Evolutionary conservation across 2,329 filamentous ascomycete genomes (phyloP).

Genomic region (Ceratocystis harringtonii): DNA sequence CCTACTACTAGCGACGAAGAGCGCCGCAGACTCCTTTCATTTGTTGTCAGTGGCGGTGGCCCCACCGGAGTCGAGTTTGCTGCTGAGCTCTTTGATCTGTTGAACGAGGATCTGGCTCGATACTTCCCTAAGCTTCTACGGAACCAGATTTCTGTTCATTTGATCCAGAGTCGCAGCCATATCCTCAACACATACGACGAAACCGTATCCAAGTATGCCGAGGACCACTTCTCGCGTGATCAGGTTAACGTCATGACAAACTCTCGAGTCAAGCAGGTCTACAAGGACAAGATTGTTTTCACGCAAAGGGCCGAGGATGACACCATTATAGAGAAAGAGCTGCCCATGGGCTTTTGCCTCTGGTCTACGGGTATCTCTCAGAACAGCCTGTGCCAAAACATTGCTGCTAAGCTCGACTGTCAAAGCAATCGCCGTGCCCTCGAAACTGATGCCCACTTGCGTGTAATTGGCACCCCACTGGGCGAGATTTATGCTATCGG

Average conservation of each 20-base stretch:
- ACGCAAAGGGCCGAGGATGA: constrained; percentile 65
- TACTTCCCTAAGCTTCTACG: constrained; percentile 81
- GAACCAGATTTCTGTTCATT: constrained; percentile 93
- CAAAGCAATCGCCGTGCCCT: constrained; percentile 86
- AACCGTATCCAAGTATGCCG: constrained; percentile 78
- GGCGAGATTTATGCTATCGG: constrained; percentile 95
- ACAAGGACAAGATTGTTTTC: constrained; percentile 71
- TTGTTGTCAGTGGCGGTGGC: constrained; percentile 89
- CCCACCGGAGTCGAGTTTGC: constrained; percentile 97
- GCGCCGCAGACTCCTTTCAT: constrained; percentile 72
- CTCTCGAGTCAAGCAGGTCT: constrained; percentile 80
- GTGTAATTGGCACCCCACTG: constrained; percentile 72
- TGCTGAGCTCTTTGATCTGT: constrained; percentile 84
- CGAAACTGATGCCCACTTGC: constrained; percentile 86
- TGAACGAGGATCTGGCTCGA: constrained; percentile 80
- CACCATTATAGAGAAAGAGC: constrained; percentile 67
- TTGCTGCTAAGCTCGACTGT: constrained; percentile 59
- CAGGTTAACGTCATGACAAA: constrained; percentile 86
- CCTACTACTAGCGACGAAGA: constrained; percentile 85
- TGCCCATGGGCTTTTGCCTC: constrained; percentile 89
- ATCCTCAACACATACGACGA: constrained; percentile 98
- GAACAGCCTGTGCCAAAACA: constrained; percentile 59
- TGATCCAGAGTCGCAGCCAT: constrained; percentile 87
- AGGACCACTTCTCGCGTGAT: constrained; percentile 79
- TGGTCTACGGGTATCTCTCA: constrained; percentile 96